A percentile compares a stretch with the other conserved stretches of the same genome.
phyloP scores from a whole-genome alignment of 2,329 filamentous ascomycete species.

The Ophiosphaerella narmari region DNA sequence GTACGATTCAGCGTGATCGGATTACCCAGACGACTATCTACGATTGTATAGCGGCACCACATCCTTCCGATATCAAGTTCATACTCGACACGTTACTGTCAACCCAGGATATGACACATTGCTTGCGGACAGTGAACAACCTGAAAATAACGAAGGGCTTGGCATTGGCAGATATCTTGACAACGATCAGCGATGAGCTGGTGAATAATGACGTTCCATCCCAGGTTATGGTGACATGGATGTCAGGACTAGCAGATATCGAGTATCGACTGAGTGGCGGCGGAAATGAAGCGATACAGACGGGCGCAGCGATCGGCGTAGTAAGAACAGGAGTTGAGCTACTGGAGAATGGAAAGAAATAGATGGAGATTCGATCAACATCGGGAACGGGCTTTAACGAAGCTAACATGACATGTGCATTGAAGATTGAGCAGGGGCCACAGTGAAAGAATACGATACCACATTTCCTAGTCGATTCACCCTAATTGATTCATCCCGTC shows the following conservation, averaged over 20 bases:
- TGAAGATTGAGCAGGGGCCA: not conserved
- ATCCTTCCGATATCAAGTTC: slow-evolving; percentile 82
- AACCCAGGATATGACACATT: slow-evolving; percentile 86
- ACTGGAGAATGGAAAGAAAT: slow-evolving; percentile 37
- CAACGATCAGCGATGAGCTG: slow-evolving; percentile 81
- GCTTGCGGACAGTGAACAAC: slow-evolving; percentile 83
- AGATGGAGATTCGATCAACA: not conserved
- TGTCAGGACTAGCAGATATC: slow-evolving; percentile 88
- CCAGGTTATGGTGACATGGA: slow-evolving; percentile 87
- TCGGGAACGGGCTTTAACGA: not conserved
- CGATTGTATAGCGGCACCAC: slow-evolving; percentile 94
- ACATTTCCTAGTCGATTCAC: not conserved
- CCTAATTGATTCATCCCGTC: not conserved
- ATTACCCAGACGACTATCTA: slow-evolving; percentile 94
- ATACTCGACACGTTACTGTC: slow-evolving; percentile 83
- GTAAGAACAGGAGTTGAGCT: slow-evolving; percentile 85
- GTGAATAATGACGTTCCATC: slow-evolving; percentile 80
- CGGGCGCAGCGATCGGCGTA: slow-evolving; percentile 88
- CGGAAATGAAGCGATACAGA: slow-evolving; percentile 85
- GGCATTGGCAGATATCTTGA: slow-evolving; percentile 91
- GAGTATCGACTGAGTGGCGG: slow-evolving; percentile 90
- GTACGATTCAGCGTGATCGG: slow-evolving; percentile 73
- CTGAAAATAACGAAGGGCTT: slow-evolving; percentile 85
- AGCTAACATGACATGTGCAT: not conserved
- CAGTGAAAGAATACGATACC: slow-evolving; percentile 1